Evolutionary conservation across 139 green algal genomes (phyloP), one percentile per base, ranked within the genome.

Genomic region (Closterium sp.): DNA sequence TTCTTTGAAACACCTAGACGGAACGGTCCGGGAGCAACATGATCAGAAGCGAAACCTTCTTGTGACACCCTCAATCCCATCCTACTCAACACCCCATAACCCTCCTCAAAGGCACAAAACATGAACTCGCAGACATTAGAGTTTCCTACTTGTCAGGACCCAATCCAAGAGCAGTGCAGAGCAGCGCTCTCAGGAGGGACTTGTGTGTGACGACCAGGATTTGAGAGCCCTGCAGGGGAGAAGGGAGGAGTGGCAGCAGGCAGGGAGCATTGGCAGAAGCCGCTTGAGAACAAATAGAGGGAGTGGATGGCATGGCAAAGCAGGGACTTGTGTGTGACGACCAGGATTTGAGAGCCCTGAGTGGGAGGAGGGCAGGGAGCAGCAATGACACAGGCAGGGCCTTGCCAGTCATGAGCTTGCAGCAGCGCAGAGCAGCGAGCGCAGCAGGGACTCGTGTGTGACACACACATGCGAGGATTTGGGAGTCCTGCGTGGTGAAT

Each of bases 141-240:
- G 17, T 24, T 4, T 79, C 62, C 27, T 70, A 94, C 91, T 87
- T 94, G 85, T 94, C 90, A 21, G 92, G 92, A 24, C 92, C 90
- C 38, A 94, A 22, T 3, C 92, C 92, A 45, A 95, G 91, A 28
- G 92, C 96, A 17, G 95, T 96, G 90, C 96, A 97, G 27, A 97
- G 91, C 89, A 97, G 70, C 6, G 96, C 95, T 5, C 96, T 86
- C 93, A 97, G 91, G 19, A 97, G 94, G 28, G 93, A 96, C 94
- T 97, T 97, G 94, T 97, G 96, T 2, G 96, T 96, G 17, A 97
- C 94, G 0, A 97, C 94, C 4, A 97, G 93, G 29, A 97, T 94
- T 87, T 30, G n/a, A 31, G 85, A 87, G 85, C n/a, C 85, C 85
- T 87, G 85, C 85, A 13, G 17, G 19, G 85, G 28, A 1, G 85